Evolutionary conservation across 306 rosid genomes (phyloP).

Genomic region (Sphenostylis stenocarpa): DNA sequence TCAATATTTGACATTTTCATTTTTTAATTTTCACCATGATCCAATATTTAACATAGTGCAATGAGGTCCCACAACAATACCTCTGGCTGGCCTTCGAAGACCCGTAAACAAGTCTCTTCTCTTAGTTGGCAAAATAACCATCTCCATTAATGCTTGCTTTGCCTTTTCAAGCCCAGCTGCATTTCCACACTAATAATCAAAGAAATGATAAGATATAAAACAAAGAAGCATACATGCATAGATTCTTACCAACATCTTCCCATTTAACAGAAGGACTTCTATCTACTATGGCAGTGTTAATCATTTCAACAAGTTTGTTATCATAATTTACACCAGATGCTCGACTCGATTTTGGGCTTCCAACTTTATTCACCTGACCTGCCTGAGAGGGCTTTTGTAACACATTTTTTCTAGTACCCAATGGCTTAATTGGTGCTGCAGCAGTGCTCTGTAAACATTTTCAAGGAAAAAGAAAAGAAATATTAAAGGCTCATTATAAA

Average conservation of each 20-base stretch:
- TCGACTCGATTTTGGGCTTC: constrained; percentile 56
- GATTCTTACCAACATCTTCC: constrained; percentile 90
- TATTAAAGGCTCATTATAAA: constrained; percentile 10
- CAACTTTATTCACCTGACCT: constrained; percentile 53
- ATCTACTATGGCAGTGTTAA: constrained; percentile 89
- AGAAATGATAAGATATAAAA: constrained; percentile 5
- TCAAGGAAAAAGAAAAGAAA: constrained; percentile 24
- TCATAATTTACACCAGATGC: constrained; percentile 58
- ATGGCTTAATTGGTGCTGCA: constrained; percentile 41
- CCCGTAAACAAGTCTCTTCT: constrained; percentile 96
- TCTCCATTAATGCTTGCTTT: constrained; percentile 92
- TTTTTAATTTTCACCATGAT: constrained; percentile 16
- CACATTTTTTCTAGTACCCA: constrained; percentile 52
- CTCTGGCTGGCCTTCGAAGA: constrained; percentile 94
- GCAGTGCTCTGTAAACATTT: constrained; percentile 54
- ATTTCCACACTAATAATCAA: constrained; percentile 40
- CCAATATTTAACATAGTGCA: constrained; percentile 7
- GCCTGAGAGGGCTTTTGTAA: constrained; percentile 41
- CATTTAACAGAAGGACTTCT: constrained; percentile 92
- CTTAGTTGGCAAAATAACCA: constrained; percentile 97
- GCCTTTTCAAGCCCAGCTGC: constrained; percentile 98
- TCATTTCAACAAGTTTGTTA: constrained; percentile 82
- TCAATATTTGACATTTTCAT: constrained; percentile 19
- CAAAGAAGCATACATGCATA: constrained; percentile 4
- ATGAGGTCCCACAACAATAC: constrained; percentile 42